phyloP scores from a whole-genome alignment of 2,329 filamentous ascomycete species.

The Phoma sp. region DNA sequence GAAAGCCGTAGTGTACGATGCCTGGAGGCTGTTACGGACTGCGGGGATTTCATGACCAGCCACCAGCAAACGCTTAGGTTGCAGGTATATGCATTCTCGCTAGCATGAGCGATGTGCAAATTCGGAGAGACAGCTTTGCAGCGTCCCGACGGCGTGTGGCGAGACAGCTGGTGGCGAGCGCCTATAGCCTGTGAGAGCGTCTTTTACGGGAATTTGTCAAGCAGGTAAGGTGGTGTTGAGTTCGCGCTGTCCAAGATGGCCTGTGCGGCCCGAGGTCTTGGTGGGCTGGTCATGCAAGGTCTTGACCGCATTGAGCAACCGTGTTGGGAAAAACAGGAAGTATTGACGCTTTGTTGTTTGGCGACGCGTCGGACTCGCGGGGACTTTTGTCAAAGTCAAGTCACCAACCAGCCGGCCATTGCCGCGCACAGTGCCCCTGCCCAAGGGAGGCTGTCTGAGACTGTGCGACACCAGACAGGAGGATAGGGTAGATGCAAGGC shows the following conservation, averaged over 20 bases:
- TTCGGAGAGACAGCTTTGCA: neutral
- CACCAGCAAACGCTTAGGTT: slow-evolving; percentile 5
- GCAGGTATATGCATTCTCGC: neutral
- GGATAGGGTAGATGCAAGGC: slow-evolving; percentile 21
- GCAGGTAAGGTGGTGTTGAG: slow-evolving; percentile 13
- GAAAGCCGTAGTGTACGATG: neutral
- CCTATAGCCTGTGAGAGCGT: neutral
- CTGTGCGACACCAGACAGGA: slow-evolving; percentile 17
- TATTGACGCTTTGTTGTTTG: slow-evolving; percentile 14
- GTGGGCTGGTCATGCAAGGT: slow-evolving; percentile 11
- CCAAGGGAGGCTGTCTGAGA: slow-evolving; percentile 22
- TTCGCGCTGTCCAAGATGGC: slow-evolving; percentile 3
- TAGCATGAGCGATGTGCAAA: neutral
- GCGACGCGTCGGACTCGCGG: slow-evolving; percentile 16
- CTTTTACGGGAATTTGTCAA: slow-evolving; percentile 14
- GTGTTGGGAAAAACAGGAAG: slow-evolving; percentile 13
- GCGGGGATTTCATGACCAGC: slow-evolving; percentile 11
- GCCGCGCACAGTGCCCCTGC: slow-evolving; percentile 2
- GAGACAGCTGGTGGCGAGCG: slow-evolving; percentile 7
- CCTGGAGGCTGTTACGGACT: slow-evolving; percentile 7
- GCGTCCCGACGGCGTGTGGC: neutral
- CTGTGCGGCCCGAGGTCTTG: slow-evolving; percentile 13
- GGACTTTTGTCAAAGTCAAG: slow-evolving; percentile 1
- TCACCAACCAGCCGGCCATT: slow-evolving; percentile 4
- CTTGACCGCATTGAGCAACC: slow-evolving; percentile 9